A percentile compares a stretch with the other conserved stretches of the same genome.
phyloP scores from a whole-genome alignment of 805 yeast genomes.

The Starmerella stellata region DNA sequence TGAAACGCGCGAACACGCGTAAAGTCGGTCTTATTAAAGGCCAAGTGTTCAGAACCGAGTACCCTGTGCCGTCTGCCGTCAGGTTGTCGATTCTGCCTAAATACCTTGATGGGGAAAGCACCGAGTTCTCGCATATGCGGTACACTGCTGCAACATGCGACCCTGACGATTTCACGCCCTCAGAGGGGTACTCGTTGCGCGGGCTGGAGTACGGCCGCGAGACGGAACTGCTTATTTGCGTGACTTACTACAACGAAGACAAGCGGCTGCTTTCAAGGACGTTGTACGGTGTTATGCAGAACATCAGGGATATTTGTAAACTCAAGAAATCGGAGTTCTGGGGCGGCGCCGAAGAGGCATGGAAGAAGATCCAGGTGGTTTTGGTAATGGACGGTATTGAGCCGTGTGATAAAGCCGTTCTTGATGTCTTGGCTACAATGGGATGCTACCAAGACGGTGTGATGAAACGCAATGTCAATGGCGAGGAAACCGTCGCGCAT shows the following conservation, averaged over 20 bases:
- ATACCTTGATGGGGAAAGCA: conserved; percentile 26
- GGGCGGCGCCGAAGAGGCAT: conserved; percentile 34
- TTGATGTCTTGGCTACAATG: conserved; percentile 44
- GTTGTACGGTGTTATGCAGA: conserved; percentile 45
- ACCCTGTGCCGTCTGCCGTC: conserved; percentile 27
- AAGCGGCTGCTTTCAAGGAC: conserved; percentile 43
- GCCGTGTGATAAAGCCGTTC: conserved; percentile 43
- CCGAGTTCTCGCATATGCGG: conserved; percentile 42
- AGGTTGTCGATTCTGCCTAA: conserved; percentile 23
- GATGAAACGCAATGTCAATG: conserved; percentile 42
- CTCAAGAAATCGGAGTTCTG: conserved; percentile 29
- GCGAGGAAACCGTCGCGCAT: conserved; percentile 44
- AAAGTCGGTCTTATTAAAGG: conserved; percentile 25
- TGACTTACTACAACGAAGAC: conserved; percentile 54
- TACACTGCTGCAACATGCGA: conserved; percentile 52
- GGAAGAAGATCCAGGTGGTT: conserved; percentile 51
- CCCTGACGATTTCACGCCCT: conserved; percentile 42
- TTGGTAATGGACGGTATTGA: conserved; percentile 49
- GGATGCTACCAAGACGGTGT: conserved; percentile 52
- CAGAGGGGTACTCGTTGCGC: conserved; percentile 37
- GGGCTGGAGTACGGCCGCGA: conserved; percentile 39
- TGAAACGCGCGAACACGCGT: conserved; percentile 23
- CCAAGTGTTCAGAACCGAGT: conserved; percentile 23
- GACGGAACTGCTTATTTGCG: conserved; percentile 43
- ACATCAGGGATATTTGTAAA: conserved; percentile 41